Evolutionary conservation across 495 filamentous ascomycete species (phyloP), one percentile per base, ranked within the genome.

Genomic region (Friedmanniomyces simplex): DNA sequence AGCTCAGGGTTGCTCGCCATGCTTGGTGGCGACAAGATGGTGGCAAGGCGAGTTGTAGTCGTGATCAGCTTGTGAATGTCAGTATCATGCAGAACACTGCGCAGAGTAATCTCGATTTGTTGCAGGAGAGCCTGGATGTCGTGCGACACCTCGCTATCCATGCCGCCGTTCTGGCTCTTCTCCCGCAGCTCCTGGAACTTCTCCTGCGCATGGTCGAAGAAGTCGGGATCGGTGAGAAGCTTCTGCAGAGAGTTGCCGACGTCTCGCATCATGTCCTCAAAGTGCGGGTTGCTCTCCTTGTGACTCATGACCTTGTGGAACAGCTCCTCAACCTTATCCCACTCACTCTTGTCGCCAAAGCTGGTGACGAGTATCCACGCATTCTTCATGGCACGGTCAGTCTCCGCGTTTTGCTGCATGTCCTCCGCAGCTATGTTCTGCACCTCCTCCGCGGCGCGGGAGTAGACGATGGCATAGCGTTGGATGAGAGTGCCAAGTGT

Each of bases 161-260:
- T 73, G 8, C 82, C 79, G 14, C 86, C 69, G 36, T 82, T 69
- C 46, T 82, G 79, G 11, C 81, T 84, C 66, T 85, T 84, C 53
- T 79, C 76, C 43, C 84, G 80, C 7, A 95, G 74, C 47, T 88
- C 81, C 49, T 82, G 72, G 34, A 96, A 75, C 52, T 87, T 88
- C 63, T 87, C 74, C 8, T 77, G 73, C 1, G 82, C 82, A 18
- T 84, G 76, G 43, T 87, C 83, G 61, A 93, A 85, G 66, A 94
- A 95, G 1, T 80, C 76, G 0, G 91, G 90, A 61, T 97, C 86
- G 0, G 81, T 93, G n/a, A 96, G 73, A 68, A 97, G 80, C 50
- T 87, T 83, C 66, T 93, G 85, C 4, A 93, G 62, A 3, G 85
- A 80, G 49, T 78, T 78, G 0, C 84, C 85, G 5, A 91, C 71